Evolutionary conservation across 805 yeast genomes (phyloP).

Genomic region (Wickerhamiella azyma): DNA sequence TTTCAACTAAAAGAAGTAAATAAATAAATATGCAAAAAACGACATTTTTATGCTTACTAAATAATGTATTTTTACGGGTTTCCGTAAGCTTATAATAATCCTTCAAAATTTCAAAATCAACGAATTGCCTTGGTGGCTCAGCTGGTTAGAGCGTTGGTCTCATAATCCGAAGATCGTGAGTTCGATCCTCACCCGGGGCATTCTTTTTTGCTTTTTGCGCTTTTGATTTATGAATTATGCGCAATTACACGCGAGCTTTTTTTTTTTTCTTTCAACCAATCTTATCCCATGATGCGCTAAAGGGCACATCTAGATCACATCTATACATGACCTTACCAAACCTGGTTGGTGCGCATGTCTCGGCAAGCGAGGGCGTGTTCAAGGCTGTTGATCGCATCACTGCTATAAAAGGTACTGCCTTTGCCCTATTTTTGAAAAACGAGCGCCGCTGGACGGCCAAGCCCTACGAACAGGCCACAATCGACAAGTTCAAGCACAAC

Average conservation of each 20-base stretch:
- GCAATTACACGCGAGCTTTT: background rate
- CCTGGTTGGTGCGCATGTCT: constrained; percentile 83
- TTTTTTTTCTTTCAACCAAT: background rate
- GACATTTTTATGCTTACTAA: no score
- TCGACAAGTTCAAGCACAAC: constrained; percentile 44
- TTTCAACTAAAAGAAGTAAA: no score
- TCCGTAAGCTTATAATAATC: no score
- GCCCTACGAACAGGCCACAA: constrained; percentile 52
- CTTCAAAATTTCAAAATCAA: background rate
- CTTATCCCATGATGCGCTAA: no score
- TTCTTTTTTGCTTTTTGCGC: background rate
- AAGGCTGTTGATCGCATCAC: constrained; percentile 50
- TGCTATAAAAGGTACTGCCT: constrained; percentile 55
- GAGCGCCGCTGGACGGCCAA: constrained; percentile 90
- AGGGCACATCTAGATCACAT: background rate
- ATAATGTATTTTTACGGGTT: no score
- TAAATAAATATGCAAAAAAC: no score
- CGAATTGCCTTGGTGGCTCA: constrained; percentile 6
- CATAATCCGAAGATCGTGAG: constrained; percentile 9
- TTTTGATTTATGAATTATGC: background rate
- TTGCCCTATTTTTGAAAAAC: constrained; percentile 80
- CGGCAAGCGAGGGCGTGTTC: constrained; percentile 65
- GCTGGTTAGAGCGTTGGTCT: constrained; percentile 9
- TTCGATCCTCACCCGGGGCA: constrained; percentile 8
- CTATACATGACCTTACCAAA: background rate